Conservation (phyloP, 1,139 yeast species). For the Scheffersomyces stambukii region DNA sequence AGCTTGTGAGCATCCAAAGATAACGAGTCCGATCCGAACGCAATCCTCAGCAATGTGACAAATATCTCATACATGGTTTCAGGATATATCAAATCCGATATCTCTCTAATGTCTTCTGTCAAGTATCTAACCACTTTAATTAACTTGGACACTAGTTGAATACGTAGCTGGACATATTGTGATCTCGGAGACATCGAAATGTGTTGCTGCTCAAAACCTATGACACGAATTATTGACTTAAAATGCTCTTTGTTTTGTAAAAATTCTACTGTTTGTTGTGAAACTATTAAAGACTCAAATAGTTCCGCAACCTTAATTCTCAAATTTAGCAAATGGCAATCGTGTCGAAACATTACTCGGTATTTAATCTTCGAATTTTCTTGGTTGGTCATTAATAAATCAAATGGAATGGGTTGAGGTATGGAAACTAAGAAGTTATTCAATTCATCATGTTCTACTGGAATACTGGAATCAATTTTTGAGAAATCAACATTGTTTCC, state of each 20-base stretch:
- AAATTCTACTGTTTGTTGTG: constrained; percentile 24
- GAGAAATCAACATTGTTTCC: constrained; percentile 47
- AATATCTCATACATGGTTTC: constrained; percentile 46
- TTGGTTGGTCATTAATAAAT: neutral
- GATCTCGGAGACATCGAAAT: constrained; percentile 48
- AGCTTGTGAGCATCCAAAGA: constrained; percentile 33
- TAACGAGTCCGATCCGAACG: constrained; percentile 47
- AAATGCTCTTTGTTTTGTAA: constrained; percentile 36
- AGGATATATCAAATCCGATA: constrained; percentile 32
- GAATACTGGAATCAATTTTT: constrained; percentile 30
- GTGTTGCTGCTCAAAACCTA: constrained; percentile 50
- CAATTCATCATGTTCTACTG: constrained; percentile 20
- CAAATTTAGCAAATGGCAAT: constrained; percentile 36
- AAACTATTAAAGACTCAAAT: constrained; percentile 40
- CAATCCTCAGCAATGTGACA: constrained; percentile 53
- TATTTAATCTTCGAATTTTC: no score
- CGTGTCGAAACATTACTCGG: no score
- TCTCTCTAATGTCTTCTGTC: constrained; percentile 24
- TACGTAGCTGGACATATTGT: constrained; percentile 32
- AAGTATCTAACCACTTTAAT: constrained; percentile 31
- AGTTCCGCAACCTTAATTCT: constrained; percentile 39
- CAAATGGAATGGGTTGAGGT: constrained; percentile 27
- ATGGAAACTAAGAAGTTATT: constrained; percentile 21
- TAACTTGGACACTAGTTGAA: constrained; percentile 39
- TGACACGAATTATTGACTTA: constrained; percentile 40